Evolutionary conservation across 176 grass and related monocot species (phyloP).

Genomic region (Secale cereale): DNA sequence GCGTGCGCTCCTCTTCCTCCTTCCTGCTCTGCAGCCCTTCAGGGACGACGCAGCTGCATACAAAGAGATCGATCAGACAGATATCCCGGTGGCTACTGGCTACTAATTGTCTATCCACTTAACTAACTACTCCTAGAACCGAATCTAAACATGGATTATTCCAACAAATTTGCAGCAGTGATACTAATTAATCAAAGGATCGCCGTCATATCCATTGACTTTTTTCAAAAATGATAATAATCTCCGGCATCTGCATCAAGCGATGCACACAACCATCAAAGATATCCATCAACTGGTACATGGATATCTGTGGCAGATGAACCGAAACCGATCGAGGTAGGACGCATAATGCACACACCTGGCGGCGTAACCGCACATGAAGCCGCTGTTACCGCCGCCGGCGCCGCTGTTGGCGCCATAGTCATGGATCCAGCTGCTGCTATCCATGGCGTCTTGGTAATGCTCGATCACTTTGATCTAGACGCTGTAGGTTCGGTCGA

Average conservation of each 20-base stretch:
- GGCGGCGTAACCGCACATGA: slow-evolving; percentile 42
- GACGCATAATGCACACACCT: slow-evolving; percentile 9
- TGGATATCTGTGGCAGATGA: too few relatives aligned
- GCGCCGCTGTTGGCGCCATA: background rate
- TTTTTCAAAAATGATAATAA: too few relatives aligned
- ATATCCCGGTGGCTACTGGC: too few relatives aligned
- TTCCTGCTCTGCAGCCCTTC: background rate
- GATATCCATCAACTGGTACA: background rate
- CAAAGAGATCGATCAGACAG: background rate
- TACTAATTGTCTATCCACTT: too few relatives aligned
- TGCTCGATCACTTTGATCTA: background rate
- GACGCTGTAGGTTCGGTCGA: background rate
- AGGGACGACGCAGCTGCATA: slow-evolving; percentile 18
- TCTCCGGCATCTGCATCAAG: too few relatives aligned
- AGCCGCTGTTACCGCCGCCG: slow-evolving; percentile 16
- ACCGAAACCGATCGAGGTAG: too few relatives aligned
- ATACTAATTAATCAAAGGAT: background rate
- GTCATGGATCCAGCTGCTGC: slow-evolving; percentile 32
- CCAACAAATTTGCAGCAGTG: background rate
- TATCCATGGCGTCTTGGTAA: slow-evolving; percentile 20
- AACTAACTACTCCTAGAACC: too few relatives aligned
- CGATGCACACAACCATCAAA: too few relatives aligned
- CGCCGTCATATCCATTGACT: background rate
- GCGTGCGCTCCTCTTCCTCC: slow-evolving; percentile 6
- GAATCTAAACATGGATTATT: background rate